phyloP scores from a whole-genome alignment of 2,329 filamentous ascomycete species.

The Alternaria arbusti region DNA sequence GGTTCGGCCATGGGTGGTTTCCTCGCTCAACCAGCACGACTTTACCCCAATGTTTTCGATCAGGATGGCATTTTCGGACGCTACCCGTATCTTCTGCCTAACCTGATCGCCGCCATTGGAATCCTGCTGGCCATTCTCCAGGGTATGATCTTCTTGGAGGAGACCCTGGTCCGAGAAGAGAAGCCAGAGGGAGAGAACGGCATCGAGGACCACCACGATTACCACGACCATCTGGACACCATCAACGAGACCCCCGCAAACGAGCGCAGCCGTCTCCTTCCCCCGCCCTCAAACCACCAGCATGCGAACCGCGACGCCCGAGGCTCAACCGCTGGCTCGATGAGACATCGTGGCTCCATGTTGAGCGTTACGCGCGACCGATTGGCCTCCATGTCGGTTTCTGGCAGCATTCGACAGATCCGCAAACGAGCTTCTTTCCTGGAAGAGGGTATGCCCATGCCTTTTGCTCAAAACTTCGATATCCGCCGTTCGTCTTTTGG shows the following conservation, averaged over 20 bases:
- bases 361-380: constrained; percentile 32
- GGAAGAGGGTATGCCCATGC: constrained; percentile 44
- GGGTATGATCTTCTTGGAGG: constrained; percentile 79
- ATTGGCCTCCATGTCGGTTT: constrained; percentile 37
- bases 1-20: constrained; percentile 85
- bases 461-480: constrained; percentile 43
- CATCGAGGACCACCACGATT: constrained; percentile 27
- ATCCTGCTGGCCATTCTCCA: constrained; percentile 80
- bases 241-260: constrained; percentile 66
- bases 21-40: constrained; percentile 77
- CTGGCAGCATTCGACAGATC: constrained; percentile 40
- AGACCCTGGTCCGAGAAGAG: constrained; percentile 61
- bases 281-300: constrained; percentile 52
- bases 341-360: constrained; percentile 34
- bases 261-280: constrained; percentile 68
- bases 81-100: constrained; percentile 88
- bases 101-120: constrained; percentile 79
- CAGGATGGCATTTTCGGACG: constrained; percentile 71
- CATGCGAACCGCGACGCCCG: constrained; percentile 49
- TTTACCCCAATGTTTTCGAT: constrained; percentile 76
- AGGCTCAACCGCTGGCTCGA: constrained; percentile 34
- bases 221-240: constrained; percentile 70
- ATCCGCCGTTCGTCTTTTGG: constrained; percentile 46
- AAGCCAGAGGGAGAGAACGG: constrained; percentile 48
- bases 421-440: constrained; percentile 46